Percentiles rank a stretch among this genome's conserved stretches.
phyloP scores from a whole-genome alignment of 75 land plant genomes.

The Cupressus sempervirens region DNA sequence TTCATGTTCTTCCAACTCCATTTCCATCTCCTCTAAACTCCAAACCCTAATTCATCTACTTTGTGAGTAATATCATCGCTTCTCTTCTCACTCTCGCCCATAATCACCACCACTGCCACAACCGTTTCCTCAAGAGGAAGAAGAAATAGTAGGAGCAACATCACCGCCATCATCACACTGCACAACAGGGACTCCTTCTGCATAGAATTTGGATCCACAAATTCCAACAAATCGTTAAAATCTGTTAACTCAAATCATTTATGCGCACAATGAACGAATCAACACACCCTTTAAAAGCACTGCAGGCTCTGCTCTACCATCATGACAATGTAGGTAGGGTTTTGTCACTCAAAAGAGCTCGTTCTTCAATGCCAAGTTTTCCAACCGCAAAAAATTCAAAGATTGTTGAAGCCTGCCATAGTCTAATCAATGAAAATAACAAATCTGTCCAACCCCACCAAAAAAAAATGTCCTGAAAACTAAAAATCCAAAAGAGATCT shows the following conservation, averaged over 20 bases:
- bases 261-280: not conserved
- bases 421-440: too few relatives aligned
- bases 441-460: too few relatives aligned
- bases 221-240: not conserved
- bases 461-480: too few relatives aligned
- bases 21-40: not conserved
- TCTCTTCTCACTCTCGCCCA: not conserved
- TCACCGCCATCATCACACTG: not conserved
- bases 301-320: constrained; percentile 4
- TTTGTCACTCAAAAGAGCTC: not conserved
- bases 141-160: not conserved
- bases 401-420: constrained; percentile 45
- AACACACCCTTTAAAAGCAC: not conserved
- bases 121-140: not conserved
- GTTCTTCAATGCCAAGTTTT: constrained; percentile 50
- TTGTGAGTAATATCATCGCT: not conserved
- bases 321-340: not conserved
- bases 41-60: not conserved
- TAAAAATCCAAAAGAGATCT: too few relatives aligned
- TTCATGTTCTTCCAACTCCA: not conserved
- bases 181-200: constrained; percentile 1
- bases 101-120: not conserved
- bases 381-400: constrained; percentile 47
- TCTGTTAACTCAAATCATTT: not conserved
- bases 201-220: not conserved